Conservation (phyloP, 192 early-diverging fungal genomes). For the Linnemannia exigua region DNA sequence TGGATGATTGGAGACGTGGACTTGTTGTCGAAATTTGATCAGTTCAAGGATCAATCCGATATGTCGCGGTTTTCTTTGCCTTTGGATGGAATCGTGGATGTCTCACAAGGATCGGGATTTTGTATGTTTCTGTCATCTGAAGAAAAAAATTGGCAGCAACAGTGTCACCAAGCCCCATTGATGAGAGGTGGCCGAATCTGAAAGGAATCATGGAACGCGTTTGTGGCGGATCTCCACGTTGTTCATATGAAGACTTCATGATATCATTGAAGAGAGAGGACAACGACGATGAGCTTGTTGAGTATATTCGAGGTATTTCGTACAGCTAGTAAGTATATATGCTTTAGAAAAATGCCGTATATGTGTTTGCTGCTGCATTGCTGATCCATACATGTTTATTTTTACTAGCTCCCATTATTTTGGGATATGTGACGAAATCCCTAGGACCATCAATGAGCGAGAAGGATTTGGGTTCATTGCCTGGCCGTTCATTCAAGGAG, state of each 20-base stretch:
- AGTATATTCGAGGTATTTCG: constrained; percentile 12
- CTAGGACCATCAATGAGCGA: background rate
- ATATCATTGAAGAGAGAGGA: constrained; percentile 2
- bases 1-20: constrained; percentile 4
- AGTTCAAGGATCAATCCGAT: background rate
- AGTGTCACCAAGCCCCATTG: background rate
- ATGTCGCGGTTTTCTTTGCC: background rate
- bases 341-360: background rate
- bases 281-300: constrained; percentile 7
- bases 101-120: background rate
- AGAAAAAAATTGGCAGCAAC: background rate
- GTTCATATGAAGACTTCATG: constrained; percentile 5
- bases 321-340: constrained; percentile 17
- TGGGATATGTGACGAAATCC: background rate
- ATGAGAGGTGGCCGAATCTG: constrained; percentile 2
- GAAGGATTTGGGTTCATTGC: constrained; percentile 7
- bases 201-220: background rate
- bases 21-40: constrained; percentile 2
- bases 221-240: background rate
- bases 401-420: constrained; percentile 12
- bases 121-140: background rate
- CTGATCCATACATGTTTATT: too few relatives aligned
- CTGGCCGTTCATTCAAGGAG: constrained; percentile 15
- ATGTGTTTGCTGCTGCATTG: background rate
- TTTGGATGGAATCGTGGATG: constrained; percentile 12